Conservation (phyloP, 805 yeast species). For the Yarrowia divulgata region DNA sequence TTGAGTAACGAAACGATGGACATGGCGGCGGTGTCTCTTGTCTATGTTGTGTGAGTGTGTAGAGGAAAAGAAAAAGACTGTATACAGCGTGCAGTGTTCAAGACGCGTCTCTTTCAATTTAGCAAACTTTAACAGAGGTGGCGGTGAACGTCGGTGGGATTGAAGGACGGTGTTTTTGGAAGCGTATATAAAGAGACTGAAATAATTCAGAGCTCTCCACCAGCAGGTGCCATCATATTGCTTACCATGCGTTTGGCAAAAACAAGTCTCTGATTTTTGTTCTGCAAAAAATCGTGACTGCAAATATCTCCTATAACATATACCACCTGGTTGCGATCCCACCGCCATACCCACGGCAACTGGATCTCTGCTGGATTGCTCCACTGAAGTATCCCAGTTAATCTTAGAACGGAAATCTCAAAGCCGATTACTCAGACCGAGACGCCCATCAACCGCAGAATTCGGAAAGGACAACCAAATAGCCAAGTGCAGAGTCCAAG, state of each 20-base stretch:
- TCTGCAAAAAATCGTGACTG: conserved; percentile 10
- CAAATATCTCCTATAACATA: conserved; percentile 32
- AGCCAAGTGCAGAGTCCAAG: conserved; percentile 49
- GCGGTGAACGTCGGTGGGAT: no score
- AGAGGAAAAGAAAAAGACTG: neutral
- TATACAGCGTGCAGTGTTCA: no score
- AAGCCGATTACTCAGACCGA: conserved; percentile 40
- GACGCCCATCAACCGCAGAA: conserved; percentile 39
- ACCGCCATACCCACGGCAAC: conserved; percentile 41
- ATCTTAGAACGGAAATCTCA: conserved; percentile 38
- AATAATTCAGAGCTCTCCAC: no score
- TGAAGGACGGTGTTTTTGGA: no score
- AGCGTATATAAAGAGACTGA: no score
- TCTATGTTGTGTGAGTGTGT: neutral
- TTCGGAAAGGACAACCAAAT: conserved; percentile 39
- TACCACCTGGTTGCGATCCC: conserved; percentile 36
- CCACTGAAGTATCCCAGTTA: conserved; percentile 39
- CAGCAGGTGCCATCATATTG: no score
- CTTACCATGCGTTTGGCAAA: no score
- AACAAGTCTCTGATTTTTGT: neutral
- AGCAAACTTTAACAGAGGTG: neutral
- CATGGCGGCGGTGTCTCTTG: conserved; percentile 55
- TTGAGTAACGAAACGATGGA: conserved; percentile 93
- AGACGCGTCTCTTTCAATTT: conserved; percentile 11
- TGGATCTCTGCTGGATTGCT: conserved; percentile 40